Conservation (phyloP, 2,329 filamentous ascomycete species). For the Claviceps purpurea region DNA sequence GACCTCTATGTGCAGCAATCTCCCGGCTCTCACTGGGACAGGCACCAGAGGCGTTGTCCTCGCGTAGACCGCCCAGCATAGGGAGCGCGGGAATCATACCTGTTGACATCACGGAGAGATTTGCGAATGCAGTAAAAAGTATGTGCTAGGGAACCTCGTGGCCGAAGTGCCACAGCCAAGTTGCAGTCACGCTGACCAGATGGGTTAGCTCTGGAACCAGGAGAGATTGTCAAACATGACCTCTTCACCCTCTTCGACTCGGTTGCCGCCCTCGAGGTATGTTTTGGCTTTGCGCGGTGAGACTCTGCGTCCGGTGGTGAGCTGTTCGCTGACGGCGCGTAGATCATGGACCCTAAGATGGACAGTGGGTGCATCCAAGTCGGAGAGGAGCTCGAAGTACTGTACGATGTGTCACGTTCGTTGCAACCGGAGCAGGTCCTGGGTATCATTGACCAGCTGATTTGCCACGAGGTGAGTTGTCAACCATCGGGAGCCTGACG, state of each 20-base stretch:
- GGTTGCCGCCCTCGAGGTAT: conserved; percentile 69
- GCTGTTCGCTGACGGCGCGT: background rate
- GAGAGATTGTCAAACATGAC: conserved; percentile 85
- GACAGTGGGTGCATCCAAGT: conserved; percentile 76
- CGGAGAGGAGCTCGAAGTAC: conserved; percentile 69
- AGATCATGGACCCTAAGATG: conserved; percentile 99
- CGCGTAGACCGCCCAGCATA: conserved; percentile 25
- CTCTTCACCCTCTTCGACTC: conserved; percentile 90
- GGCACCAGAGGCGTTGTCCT: conserved; percentile 15
- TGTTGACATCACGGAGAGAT: conserved; percentile 45
- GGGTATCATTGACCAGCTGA: conserved; percentile 85
- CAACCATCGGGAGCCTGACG: background rate
- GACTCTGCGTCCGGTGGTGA: background rate
- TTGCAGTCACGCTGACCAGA: conserved; percentile 13
- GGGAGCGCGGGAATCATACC: conserved; percentile 37
- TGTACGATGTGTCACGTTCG: conserved; percentile 58
- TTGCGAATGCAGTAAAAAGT: conserved; percentile 40
- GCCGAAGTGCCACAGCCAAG: background rate
- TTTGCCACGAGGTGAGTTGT: conserved; percentile 64
- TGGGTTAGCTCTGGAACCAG: conserved; percentile 53
- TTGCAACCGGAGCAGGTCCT: conserved; percentile 69
- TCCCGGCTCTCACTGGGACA: conserved; percentile 27
- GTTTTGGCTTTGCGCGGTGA: conserved; percentile 6
- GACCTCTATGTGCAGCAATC: conserved; percentile 22
- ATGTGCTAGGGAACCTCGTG: conserved; percentile 10